Percentiles rank a stretch among this genome's conserved stretches.
phyloP scores from a whole-genome alignment of 2,329 filamentous ascomycete species.

The Fusarium pseudoanthophilum region DNA sequence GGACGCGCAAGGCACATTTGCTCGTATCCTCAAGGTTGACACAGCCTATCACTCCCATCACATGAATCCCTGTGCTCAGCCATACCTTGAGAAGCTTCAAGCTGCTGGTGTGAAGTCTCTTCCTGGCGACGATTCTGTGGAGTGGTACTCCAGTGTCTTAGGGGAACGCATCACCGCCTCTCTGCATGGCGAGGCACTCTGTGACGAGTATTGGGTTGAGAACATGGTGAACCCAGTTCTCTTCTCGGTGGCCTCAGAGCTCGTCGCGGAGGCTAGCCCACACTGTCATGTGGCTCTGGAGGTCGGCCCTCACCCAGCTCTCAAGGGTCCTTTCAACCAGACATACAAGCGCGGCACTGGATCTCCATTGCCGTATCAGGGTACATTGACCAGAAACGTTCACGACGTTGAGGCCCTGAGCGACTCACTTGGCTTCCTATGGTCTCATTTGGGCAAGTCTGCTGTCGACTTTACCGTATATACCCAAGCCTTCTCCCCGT shows the following conservation, averaged over 20 bases:
- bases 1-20: slow-evolving; percentile 20
- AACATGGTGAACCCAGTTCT: slow-evolving; percentile 42
- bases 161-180: background rate
- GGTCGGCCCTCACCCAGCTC: slow-evolving; percentile 59
- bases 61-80: slow-evolving; percentile 49
- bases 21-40: slow-evolving; percentile 53
- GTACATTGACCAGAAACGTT: slow-evolving; percentile 22
- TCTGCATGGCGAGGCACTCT: background rate
- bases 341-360: slow-evolving; percentile 40
- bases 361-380: slow-evolving; percentile 8
- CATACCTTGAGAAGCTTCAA: slow-evolving; percentile 19
- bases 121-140: background rate
- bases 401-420: slow-evolving; percentile 31
- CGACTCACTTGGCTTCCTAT: slow-evolving; percentile 31
- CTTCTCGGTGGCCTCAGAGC: slow-evolving; percentile 34
- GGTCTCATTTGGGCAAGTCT: slow-evolving; percentile 8
- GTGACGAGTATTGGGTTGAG: slow-evolving; percentile 39
- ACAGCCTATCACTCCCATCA: slow-evolving; percentile 62
- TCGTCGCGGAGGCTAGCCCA: background rate
- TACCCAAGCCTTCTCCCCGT: background rate
- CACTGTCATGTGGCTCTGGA: slow-evolving; percentile 46
- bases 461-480: background rate
- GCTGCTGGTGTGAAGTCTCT: background rate
- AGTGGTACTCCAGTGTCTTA: slow-evolving; percentile 35
- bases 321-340: slow-evolving; percentile 59